Evolutionary conservation across 1,139 yeast genomes (phyloP), one percentile per base, ranked within the genome.

Genomic region (Pichia sp.): DNA sequence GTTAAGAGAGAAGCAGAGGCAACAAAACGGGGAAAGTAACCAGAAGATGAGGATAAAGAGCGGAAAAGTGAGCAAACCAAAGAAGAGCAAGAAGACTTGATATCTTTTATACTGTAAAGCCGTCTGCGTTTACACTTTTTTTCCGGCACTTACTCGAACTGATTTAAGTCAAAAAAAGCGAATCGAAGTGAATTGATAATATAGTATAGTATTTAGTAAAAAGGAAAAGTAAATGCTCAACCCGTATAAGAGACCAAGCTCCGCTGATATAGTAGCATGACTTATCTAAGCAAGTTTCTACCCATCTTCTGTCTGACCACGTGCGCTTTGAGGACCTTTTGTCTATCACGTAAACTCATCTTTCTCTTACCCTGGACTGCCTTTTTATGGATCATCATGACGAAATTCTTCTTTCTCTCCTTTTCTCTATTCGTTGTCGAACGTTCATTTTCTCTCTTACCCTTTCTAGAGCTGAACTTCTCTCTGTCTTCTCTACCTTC

Each of bases 371-470:
- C 97, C 62, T 84, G 94, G 30, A 91, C 97, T 35, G 85, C 78
- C 52, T 77, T 75, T 67, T 91, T 91, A 64, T 91, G 99, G 51
- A 91, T 83, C 88, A 84, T 84, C 99, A 91, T 91, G 58, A 93
- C 91, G 58, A 87, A 91, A 64, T 91, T 93, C 95, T 91, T 91
- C 87, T 86, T 86, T 60, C 97, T 74, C 16, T 88, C 94, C 75
- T 91, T 91, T 62, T 93, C 96, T 62, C 77, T 78, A 62, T 91
- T 91, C 13, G 99, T 93, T 15, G 97, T 88, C 29, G 96, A 84
- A 55, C 81, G 95, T 24, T 79, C 72, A 9, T 50, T 46, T 30
- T 80, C 91, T 60, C 87, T 74, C 62, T 77, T 77, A 51, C 95
- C 94, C 64, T 77, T 82, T 57, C 79, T 76, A 14, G 95, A 82